A percentile compares a stretch with the other conserved stretches of the same genome.
Evolutionary conservation across 345 rosid species (phyloP).

Genomic region (Citrus hindsii): DNA sequence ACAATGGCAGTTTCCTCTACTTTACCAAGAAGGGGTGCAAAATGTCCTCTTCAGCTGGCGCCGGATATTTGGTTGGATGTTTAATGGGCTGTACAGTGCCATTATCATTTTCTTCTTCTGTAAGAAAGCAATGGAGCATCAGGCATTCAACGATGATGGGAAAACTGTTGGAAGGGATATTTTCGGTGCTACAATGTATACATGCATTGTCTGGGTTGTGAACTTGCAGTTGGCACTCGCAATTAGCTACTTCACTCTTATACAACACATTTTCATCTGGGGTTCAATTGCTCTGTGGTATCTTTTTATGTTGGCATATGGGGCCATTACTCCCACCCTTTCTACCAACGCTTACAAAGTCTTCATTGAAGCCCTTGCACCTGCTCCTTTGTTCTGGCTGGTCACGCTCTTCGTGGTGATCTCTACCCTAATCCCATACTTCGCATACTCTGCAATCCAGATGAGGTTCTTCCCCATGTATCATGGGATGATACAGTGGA

Average conservation of each 20-base stretch:
- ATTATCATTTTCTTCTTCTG: conserved; percentile 67
- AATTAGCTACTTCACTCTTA: conserved; percentile 69
- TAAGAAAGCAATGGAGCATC: conserved; percentile 52
- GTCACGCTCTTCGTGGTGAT: conserved; percentile 47
- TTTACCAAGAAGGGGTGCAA: conserved; percentile 93
- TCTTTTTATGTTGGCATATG: conserved; percentile 61
- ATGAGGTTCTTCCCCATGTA: conserved; percentile 91
- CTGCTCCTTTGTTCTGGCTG: conserved; percentile 77
- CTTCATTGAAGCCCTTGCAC: conserved; percentile 76
- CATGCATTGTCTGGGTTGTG: conserved; percentile 85
- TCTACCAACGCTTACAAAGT: conserved; percentile 58
- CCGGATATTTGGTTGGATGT: conserved; percentile 76
- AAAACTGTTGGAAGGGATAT: conserved; percentile 58
- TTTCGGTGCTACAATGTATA: conserved; percentile 72
- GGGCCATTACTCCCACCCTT: conserved; percentile 37
- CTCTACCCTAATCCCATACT: conserved; percentile 61
- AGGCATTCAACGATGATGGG: conserved; percentile 65
- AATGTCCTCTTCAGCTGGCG: conserved; percentile 83
- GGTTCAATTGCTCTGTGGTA: conserved; percentile 69
- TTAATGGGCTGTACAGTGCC: conserved; percentile 63
- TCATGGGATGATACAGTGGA: conserved; percentile 89
- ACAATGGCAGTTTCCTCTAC: conserved; percentile 67
- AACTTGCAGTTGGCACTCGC: conserved; percentile 78
- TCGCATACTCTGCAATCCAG: conserved; percentile 56
- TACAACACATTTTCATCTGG: conserved; percentile 73